phyloP scores from a whole-genome alignment of 1,139 yeast species.

The Geotrichum siamense region DNA sequence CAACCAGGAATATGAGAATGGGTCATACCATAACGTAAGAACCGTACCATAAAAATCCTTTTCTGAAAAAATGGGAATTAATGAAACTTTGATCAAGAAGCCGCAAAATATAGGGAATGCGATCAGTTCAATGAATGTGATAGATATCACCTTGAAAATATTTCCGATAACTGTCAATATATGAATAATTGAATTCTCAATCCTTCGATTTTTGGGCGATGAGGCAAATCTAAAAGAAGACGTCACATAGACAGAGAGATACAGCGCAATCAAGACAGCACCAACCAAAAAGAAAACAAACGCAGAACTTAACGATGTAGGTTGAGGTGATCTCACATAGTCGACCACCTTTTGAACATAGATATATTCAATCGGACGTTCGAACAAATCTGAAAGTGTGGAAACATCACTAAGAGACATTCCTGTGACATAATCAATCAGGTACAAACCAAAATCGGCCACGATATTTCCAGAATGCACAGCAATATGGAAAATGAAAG shows the following conservation, averaged over 20 bases:
- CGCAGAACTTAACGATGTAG: slow-evolving; percentile 20
- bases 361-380: slow-evolving; percentile 2
- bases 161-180: slow-evolving; percentile 37
- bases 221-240: slow-evolving; percentile 21
- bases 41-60: slow-evolving; percentile 18
- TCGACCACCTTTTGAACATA: slow-evolving; percentile 6
- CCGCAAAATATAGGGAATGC: slow-evolving; percentile 89
- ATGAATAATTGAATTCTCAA: slow-evolving; percentile 21
- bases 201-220: slow-evolving; percentile 13
- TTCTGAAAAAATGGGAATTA: slow-evolving; percentile 34
- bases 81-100: slow-evolving; percentile 59
- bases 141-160: slow-evolving; percentile 64
- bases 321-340: slow-evolving; percentile 15
- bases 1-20: slow-evolving; percentile 26
- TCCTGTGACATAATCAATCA: slow-evolving; percentile 1
- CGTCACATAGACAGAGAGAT: slow-evolving; percentile 18
- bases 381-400: slow-evolving; percentile 4
- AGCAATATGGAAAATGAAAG: slow-evolving; percentile 3
- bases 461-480: slow-evolving; percentile 4
- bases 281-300: slow-evolving; percentile 22
- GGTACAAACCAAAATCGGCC: slow-evolving; percentile 6
- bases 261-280: slow-evolving; percentile 15
- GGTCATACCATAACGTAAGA: slow-evolving; percentile 22
- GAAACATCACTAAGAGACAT: neutral
- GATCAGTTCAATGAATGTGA: slow-evolving; percentile 72